phyloP scores from a whole-genome alignment of 352 stramenopile species.

The Pythium phragmiticola region DNA sequence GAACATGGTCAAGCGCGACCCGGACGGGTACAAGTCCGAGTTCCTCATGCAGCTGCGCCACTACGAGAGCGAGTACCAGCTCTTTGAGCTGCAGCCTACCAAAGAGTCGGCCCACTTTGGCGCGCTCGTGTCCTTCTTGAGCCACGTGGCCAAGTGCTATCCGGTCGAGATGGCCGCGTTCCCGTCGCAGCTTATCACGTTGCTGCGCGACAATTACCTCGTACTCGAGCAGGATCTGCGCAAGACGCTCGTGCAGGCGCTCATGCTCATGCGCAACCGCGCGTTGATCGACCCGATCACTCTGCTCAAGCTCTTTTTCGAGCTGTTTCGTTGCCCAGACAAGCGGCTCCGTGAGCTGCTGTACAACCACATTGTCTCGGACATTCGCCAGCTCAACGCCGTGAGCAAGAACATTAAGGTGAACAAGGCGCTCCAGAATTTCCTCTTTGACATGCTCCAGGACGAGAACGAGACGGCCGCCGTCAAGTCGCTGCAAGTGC shows the following conservation, averaged over 20 bases:
- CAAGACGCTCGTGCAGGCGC: constrained; percentile 92
- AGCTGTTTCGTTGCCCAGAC: constrained; percentile 95
- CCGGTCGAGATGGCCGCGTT: constrained; percentile 85
- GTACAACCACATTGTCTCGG: constrained; percentile 96
- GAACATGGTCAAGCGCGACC: constrained; percentile 99
- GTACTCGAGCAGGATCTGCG: constrained; percentile 91
- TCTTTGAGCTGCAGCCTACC: constrained; percentile 92
- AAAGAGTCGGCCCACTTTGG: constrained; percentile 93
- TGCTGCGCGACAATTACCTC: constrained; percentile 90
- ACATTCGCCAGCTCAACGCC: constrained; percentile 87
- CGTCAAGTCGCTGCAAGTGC: constrained; percentile 90
- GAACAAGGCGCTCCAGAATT: constrained; percentile 95
- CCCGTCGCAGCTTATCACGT: constrained; percentile 89
- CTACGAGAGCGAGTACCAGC: constrained; percentile 95
- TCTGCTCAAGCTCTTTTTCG: constrained; percentile 95
- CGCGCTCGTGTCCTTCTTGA: constrained; percentile 97
- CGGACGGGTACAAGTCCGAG: constrained; percentile 94
- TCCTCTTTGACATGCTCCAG: constrained; percentile 94
- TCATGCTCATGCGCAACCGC: constrained; percentile 97
- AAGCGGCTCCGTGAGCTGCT: constrained; percentile 95
- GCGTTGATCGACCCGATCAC: constrained; percentile 89
- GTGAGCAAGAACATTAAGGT: constrained; percentile 95
- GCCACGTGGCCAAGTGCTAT: constrained; percentile 91
- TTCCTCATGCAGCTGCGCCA: constrained; percentile 97
- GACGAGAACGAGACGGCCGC: constrained; percentile 84